Percentiles rank a stretch among this genome's conserved stretches.
These are phyloP conservation scores for Acidiella bohemica DNA, from an alignment of 495 filamentous ascomycete genomes.

Conservation along the genomic window DNA sequence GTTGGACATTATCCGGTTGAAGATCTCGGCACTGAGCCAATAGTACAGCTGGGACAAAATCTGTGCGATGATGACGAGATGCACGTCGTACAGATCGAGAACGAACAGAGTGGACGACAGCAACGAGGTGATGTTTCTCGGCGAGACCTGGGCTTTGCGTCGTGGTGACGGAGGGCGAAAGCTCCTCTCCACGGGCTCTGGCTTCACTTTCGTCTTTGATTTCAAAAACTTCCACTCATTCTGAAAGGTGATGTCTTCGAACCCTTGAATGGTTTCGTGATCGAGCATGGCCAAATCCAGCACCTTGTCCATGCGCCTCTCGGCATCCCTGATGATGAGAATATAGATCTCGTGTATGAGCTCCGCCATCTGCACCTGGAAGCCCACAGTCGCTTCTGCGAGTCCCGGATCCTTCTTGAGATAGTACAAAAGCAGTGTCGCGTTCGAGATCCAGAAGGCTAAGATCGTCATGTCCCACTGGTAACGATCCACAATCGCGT, in stretches of 20 bases:
- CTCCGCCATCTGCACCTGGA: conserved; percentile 86
- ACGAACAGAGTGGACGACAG: conserved; percentile 95
- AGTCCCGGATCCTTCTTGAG: conserved; percentile 86
- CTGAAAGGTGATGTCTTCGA: conserved; percentile 92
- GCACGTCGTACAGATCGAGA: conserved; percentile 93
- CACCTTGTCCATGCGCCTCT: conserved; percentile 91
- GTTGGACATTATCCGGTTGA: conserved; percentile 95
- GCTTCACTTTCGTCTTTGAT: conserved; percentile 71
- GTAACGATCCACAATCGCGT: conserved; percentile 79
- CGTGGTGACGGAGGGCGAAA: conserved; percentile 92
- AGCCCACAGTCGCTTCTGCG: conserved; percentile 67
- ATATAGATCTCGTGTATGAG: conserved; percentile 98
- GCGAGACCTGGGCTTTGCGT: conserved; percentile 76
- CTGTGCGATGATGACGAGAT: conserved; percentile 90
- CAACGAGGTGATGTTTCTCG: conserved; percentile 91
- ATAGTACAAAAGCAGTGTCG: conserved; percentile 86
- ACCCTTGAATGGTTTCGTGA: conserved; percentile 94
- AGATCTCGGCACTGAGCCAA: conserved; percentile 92
- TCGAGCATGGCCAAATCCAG: conserved; percentile 87
- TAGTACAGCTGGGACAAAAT: conserved; percentile 88
- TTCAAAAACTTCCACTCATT: conserved; percentile 97
- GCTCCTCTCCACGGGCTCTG: conserved; percentile 76
- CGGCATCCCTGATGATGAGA: conserved; percentile 95
- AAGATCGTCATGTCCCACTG: conserved; percentile 99
- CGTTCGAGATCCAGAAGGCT: conserved; percentile 98